Evolutionary conservation across 495 filamentous ascomycete species (phyloP).

Genomic region (Penicillium nucicola): DNA sequence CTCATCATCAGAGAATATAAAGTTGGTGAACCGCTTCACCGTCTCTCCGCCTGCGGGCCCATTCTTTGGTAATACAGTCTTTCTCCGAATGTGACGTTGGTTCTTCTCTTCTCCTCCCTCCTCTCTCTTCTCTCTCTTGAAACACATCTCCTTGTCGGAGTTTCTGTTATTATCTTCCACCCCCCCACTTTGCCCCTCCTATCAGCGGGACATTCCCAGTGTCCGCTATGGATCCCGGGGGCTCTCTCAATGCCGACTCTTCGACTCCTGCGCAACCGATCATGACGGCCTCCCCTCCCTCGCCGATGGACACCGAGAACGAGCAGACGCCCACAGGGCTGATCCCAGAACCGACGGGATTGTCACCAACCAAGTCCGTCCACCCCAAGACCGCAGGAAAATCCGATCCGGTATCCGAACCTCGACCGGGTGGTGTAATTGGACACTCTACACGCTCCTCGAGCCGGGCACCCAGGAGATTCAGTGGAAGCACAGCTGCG

Average conservation of each 20-base stretch:
- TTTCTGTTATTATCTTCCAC: neutral
- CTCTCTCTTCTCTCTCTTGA: neutral
- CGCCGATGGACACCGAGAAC: constrained; percentile 12
- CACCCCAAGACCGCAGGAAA: constrained; percentile 15
- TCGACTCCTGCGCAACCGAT: constrained; percentile 13
- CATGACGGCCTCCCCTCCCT: constrained; percentile 1
- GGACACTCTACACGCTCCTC: constrained; percentile 58
- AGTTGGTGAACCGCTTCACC: neutral
- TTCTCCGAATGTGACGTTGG: neutral
- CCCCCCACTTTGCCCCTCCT: constrained; percentile 55
- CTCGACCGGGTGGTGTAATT: constrained; percentile 16
- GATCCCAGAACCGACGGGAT: constrained; percentile 8
- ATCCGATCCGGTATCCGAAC: constrained; percentile 21
- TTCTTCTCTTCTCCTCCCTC: neutral
- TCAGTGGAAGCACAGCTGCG: constrained; percentile 71
- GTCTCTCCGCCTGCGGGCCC: constrained; percentile 2
- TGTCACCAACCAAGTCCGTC: constrained; percentile 8
- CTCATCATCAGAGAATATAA: neutral
- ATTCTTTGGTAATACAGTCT: constrained; percentile 3
- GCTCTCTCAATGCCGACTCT: constrained; percentile 25
- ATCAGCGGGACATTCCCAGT: constrained; percentile 42
- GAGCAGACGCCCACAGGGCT: constrained; percentile 13
- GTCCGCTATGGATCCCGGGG: constrained; percentile 20
- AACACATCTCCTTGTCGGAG: neutral
- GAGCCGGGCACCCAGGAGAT: constrained; percentile 68